These are phyloP conservation scores for Cryphonectria nitschkei DNA, from an alignment of 2,329 filamentous ascomycete genomes.

Conservation along the genomic window DNA sequence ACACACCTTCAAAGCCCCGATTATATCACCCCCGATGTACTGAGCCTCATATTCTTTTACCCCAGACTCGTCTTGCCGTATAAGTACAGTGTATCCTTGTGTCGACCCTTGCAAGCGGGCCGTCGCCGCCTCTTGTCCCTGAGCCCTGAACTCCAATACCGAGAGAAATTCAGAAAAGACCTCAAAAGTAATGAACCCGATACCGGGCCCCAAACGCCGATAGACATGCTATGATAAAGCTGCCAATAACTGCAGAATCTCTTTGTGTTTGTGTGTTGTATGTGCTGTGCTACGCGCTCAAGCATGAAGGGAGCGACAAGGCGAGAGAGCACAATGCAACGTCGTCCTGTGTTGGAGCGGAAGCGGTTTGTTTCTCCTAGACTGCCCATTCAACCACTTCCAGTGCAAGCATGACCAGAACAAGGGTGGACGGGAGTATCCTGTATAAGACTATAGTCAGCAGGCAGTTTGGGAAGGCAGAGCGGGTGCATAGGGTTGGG, in stretches of 20 bases:
- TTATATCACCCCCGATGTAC: not conserved
- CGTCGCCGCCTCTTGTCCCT: not conserved
- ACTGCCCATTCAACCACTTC: slow-evolving; percentile 90
- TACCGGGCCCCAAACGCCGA: not conserved
- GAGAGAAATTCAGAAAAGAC: not conserved
- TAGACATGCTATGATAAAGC: not conserved
- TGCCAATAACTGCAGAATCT: not conserved
- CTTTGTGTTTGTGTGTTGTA: not conserved
- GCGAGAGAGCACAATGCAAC: not conserved
- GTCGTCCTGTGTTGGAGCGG: not conserved
- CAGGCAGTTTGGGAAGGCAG: not conserved
- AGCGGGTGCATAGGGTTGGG: too few species aligned
- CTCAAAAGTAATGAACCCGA: not conserved
- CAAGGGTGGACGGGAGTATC: slow-evolving; percentile 90
- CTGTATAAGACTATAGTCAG: slow-evolving; percentile 47
- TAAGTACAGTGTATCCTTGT: not conserved
- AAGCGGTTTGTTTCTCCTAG: not conserved
- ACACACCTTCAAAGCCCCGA: not conserved
- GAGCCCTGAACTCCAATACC: slow-evolving; percentile 8
- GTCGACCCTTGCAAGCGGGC: not conserved
- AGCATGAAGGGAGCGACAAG: not conserved
- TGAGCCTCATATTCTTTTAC: not conserved
- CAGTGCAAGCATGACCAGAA: slow-evolving; percentile 88
- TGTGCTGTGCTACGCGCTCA: not conserved
- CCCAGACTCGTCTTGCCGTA: not conserved